Base-by-base conservation (phyloP, 2,329 filamentous ascomycete species). In the Claviceps africana region DNA sequence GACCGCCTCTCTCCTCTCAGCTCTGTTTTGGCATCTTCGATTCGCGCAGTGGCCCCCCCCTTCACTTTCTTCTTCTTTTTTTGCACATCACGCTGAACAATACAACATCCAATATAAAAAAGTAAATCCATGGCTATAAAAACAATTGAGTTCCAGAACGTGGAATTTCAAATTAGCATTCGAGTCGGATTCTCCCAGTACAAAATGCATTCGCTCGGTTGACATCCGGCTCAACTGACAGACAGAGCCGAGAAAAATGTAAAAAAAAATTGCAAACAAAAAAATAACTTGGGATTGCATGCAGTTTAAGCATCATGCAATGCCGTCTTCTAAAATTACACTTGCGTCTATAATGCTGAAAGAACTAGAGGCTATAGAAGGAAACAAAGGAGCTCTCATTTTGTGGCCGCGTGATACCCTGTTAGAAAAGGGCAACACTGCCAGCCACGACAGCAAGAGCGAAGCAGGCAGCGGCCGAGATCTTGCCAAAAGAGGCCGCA, bases 381-480 rank as follows among this genome's bases (percentile, higher is more conserved):
- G 37, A 19, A 37, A 22, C 6, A 10, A 28, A 43, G 8, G 13
- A 6, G 15, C 35, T 37, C 25, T 35, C 35, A 13, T 11, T n/a
- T 8, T 19, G 17, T 1, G 5, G 44, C 2, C 10, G 15, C 19
- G 21, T 28, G 9, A 19, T 10, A 9, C n/a, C 8, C 25, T 15
- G 33, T 55, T 58, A 59, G 22, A 58, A 46, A 35, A 59, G 49
- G n/a, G 55, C 48, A 17, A 50, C 25, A 19, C 21, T 47, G 17
- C 53, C 57, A 19, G 53, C 55, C 30, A 56, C 9, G 19, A 56
- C 22, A 31, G 56, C 55, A 7, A 57, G 39, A 46, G 53, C 56
- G 19, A 56, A 52, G 53, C 50, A 56, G 47, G 54, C 55, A 44
- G 48, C 56, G 11, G 52, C 56, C 19, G 56, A 57, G 30, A 56